Evolutionary conservation across 2,329 filamentous ascomycete species (phyloP), one percentile per base, ranked within the genome.

Genomic region (Exophiala lecanii-corni): DNA sequence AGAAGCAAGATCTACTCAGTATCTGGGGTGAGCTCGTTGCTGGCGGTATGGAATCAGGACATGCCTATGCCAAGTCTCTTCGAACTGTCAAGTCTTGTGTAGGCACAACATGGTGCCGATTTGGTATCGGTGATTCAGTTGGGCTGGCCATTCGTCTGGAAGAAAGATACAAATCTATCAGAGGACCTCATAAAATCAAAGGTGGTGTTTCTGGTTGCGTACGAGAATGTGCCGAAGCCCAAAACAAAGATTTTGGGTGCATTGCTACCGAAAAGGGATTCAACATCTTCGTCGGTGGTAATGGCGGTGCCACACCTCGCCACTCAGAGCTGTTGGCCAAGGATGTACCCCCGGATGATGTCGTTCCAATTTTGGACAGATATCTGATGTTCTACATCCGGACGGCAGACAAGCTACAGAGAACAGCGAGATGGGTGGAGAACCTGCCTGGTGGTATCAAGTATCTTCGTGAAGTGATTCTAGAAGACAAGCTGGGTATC

Each of bases 331-430:
- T 95, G 2, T 75, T 95, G 1, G 87, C 86, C 47, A 89, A 89
- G 61, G 88, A 95, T 56, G 87, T 94, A 0, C 79, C 86, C 1
- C 84, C 86, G 0, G 80, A 86, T 39, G 84, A 94, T 57, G 82
- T 94, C 6, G 74, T 94, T 6, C 80, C 86, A 1, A 84, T 95
- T 45, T 72, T 95, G 2, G 89, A 95, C 62, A 82, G 89, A 33
- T 95, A 92, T 59, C 76, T 95, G 17, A 87, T 89, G 67, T 91
- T 95, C 71, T 95, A 95, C 68, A 92, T 95, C 57, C 85, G 88
- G 54, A 94, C 89, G 1, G 89, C 87, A 33, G 89, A 95, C 68
- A 89, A 86, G 60, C 78, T 95, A 1, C 88, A 95, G 65, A 79
- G 89, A 37, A 95, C 89, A 18, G 89, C 89, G 0, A 77, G 87